Evolutionary conservation across 176 grass and related monocot genomes (phyloP).

Genomic region (Dactylis glomerata): DNA sequence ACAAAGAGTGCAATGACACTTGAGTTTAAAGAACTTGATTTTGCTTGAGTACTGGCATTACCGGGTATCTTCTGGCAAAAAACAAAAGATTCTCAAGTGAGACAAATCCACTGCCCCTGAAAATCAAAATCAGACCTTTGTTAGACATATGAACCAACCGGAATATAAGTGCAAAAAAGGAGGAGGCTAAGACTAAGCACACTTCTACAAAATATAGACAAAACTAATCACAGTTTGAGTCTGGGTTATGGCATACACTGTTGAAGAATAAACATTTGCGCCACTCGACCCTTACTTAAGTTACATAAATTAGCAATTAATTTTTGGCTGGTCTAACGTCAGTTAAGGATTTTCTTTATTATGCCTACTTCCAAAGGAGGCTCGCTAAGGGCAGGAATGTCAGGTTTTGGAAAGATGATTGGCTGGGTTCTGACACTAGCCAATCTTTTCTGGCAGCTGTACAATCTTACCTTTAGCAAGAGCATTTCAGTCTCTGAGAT

Average conservation of each 20-base stretch:
- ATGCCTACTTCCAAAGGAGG: background rate
- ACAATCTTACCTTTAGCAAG: background rate
- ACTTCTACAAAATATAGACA: background rate
- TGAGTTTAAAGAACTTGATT: background rate
- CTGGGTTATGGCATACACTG: background rate
- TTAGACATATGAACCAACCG: background rate
- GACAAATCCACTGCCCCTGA: slow-evolving; percentile 82
- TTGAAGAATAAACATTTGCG: background rate
- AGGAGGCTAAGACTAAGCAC: background rate
- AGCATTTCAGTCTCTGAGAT: background rate
- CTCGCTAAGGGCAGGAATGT: background rate
- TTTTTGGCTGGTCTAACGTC: background rate
- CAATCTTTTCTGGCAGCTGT: background rate
- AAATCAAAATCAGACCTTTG: slow-evolving; percentile 10
- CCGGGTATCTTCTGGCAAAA: slow-evolving; percentile 75
- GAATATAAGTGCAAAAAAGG: background rate
- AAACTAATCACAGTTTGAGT: background rate
- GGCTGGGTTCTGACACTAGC: background rate
- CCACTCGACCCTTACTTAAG: background rate
- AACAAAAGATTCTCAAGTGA: slow-evolving; percentile 81
- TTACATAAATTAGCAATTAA: background rate
- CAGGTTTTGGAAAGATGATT: background rate
- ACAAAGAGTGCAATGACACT: background rate
- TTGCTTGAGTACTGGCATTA: slow-evolving; percentile 14
- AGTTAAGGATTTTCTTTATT: background rate